Conservation (phyloP, 169 alveolate genomes). For the Cyclospora cayetanensis region DNA sequence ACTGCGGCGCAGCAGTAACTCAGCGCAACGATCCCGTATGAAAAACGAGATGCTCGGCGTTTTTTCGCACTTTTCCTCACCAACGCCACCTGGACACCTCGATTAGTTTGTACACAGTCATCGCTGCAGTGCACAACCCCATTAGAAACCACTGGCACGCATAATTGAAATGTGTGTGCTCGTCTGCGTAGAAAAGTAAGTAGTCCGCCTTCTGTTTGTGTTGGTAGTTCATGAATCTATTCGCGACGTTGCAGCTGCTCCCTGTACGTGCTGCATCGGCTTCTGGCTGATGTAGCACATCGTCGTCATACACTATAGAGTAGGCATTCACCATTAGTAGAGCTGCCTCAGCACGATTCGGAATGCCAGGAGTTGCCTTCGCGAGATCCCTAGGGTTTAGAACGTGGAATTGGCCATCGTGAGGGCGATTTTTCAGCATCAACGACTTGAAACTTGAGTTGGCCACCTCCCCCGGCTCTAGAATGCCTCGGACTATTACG, state of each 20-base stretch:
- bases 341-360: constrained; percentile 49
- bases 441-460: constrained; percentile 55
- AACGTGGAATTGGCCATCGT: constrained; percentile 76
- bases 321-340: constrained; percentile 80
- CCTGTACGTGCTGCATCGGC: background rate
- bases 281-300: constrained; percentile 44
- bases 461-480: constrained; percentile 84
- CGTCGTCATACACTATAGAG: constrained; percentile 85
- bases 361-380: constrained; percentile 75
- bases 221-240: constrained; percentile 75
- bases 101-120: constrained; percentile 77
- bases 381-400: constrained; percentile 81
- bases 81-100: constrained; percentile 74
- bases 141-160: constrained; percentile 90
- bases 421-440: constrained; percentile 57
- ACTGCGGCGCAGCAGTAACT: no score
- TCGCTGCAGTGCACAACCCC: constrained; percentile 73
- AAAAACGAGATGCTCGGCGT: background rate
- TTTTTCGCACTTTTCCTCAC: background rate
- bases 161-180: constrained; percentile 89
- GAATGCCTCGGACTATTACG: constrained; percentile 86
- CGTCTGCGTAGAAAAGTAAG: constrained; percentile 89
- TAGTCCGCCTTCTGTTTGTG: constrained; percentile 83
- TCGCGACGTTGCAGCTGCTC: constrained; percentile 57
- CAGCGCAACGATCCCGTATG: no score